Percentiles rank a stretch among this genome's conserved stretches.
Evolutionary conservation across 2,329 filamentous ascomycete species (phyloP).

Genomic region (Zymoseptoria brevis): DNA sequence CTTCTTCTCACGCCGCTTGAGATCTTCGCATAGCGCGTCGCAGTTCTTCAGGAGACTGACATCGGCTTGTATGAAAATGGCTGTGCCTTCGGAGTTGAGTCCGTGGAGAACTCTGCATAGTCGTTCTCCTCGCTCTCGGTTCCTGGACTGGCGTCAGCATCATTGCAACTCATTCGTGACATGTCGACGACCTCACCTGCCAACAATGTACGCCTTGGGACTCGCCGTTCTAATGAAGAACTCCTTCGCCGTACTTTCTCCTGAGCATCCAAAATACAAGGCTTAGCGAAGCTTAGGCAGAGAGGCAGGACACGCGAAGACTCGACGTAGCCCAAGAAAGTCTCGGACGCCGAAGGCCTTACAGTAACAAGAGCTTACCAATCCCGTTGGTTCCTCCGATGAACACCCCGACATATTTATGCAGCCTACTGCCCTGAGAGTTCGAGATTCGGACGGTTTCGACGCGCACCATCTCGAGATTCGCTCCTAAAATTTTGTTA

Average conservation of each 20-base stretch:
- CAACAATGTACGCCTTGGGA: constrained; percentile 38
- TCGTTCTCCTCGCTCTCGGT: constrained; percentile 29
- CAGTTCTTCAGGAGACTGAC: constrained; percentile 35
- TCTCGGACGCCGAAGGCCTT: not conserved
- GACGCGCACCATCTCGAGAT: constrained; percentile 19
- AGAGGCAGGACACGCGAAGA: too few relatives aligned
- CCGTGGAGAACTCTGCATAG: constrained; percentile 32
- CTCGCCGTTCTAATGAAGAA: constrained; percentile 33
- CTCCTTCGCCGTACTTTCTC: constrained; percentile 37
- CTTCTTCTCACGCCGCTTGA: constrained; percentile 42
- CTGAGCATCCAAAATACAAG: constrained; percentile 24
- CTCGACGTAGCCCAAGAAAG: not conserved
- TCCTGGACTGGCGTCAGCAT: constrained; percentile 21
- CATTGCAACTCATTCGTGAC: not conserved
- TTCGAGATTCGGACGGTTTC: constrained; percentile 28
- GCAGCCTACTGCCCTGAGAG: constrained; percentile 20
- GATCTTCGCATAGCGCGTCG: constrained; percentile 39
- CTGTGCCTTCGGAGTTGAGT: constrained; percentile 32
- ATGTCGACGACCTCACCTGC: constrained; percentile 23
- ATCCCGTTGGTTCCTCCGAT: constrained; percentile 27
- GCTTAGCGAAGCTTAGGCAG: not conserved
- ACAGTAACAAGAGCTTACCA: not conserved
- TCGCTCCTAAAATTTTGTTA: constrained; percentile 6
- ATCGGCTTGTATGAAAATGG: constrained; percentile 37
- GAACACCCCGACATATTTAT: constrained; percentile 30